Percentiles rank a stretch among this genome's conserved stretches.
phyloP scores from a whole-genome alignment of 306 rosid species.

The Coriaria nepalensis region DNA sequence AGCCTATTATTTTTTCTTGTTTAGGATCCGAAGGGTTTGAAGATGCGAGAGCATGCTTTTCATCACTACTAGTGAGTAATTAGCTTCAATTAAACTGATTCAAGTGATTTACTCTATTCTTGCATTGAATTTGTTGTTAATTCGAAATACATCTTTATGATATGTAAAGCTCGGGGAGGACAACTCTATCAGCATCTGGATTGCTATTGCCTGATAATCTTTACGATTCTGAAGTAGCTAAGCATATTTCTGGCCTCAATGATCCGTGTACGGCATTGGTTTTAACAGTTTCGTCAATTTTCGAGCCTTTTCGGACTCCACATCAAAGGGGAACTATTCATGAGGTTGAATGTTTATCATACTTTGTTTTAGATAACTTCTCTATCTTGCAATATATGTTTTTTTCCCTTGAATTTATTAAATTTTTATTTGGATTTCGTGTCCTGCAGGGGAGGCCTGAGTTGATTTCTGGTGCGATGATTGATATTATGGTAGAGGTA shows the following conservation, averaged over 20 bases:
- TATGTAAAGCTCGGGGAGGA: slow-evolving; percentile 63
- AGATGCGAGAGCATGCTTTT: slow-evolving; percentile 86
- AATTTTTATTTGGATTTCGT: slow-evolving; percentile 13
- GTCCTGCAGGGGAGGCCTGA: slow-evolving; percentile 64
- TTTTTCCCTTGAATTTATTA: neutral
- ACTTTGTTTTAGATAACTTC: slow-evolving; percentile 3
- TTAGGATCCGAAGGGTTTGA: slow-evolving; percentile 94
- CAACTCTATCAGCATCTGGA: slow-evolving; percentile 95
- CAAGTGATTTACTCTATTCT: neutral
- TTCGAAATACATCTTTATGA: neutral
- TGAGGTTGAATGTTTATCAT: slow-evolving; percentile 30
- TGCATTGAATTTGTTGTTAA: neutral
- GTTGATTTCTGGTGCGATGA: slow-evolving; percentile 64
- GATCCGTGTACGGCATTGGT: slow-evolving; percentile 39
- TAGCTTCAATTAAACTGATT: neutral
- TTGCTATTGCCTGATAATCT: slow-evolving; percentile 51
- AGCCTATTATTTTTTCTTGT: neutral
- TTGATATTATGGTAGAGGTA: slow-evolving; percentile 73
- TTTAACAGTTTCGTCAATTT: slow-evolving; percentile 70
- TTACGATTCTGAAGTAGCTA: slow-evolving; percentile 39
- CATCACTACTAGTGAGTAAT: slow-evolving; percentile 64
- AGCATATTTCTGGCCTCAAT: slow-evolving; percentile 26
- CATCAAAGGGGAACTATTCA: slow-evolving; percentile 41
- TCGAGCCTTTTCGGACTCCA: slow-evolving; percentile 73
- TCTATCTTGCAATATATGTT: slow-evolving; percentile 11